Evolutionary conservation across 805 yeast genomes (phyloP).

Genomic region (Teunomyces cretensis): DNA sequence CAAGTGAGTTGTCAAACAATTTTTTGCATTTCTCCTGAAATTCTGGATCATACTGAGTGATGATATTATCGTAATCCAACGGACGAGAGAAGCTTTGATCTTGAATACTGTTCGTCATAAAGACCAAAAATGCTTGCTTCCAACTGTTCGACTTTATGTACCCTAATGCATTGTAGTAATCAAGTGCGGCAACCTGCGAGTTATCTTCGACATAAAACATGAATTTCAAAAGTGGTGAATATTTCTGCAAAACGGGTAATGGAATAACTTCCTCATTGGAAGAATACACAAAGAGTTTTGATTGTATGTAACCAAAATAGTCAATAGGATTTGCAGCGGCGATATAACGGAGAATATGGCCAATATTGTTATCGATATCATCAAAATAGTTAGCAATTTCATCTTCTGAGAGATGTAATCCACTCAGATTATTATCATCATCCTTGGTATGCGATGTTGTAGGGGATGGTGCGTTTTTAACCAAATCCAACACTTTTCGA

Average conservation of each 20-base stretch:
- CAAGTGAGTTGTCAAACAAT: constrained; percentile 32
- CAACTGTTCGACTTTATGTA: constrained; percentile 32
- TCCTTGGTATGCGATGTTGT: not conserved
- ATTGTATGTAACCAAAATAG: constrained; percentile 26
- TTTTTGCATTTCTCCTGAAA: constrained; percentile 24
- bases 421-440: constrained; percentile 4
- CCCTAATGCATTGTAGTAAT: constrained; percentile 22
- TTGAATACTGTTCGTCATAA: constrained; percentile 29
- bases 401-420: constrained; percentile 2
- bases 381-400: constrained; percentile 11
- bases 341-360: constrained; percentile 30
- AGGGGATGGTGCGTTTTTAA: constrained; percentile 6
- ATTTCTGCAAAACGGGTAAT: constrained; percentile 24
- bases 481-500: constrained; percentile 25
- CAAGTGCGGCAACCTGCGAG: constrained; percentile 20
- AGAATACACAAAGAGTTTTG: constrained; percentile 24
- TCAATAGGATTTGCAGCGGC: constrained; percentile 37
- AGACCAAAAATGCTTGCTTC: constrained; percentile 36
- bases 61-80: constrained; percentile 28
- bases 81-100: constrained; percentile 39
- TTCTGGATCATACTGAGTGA: constrained; percentile 18
- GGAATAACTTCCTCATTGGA: constrained; percentile 29
- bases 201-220: constrained; percentile 28
- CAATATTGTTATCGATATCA: constrained; percentile 35
- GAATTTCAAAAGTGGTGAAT: constrained; percentile 34